These are phyloP conservation scores for Verticillium longisporum DNA, from an alignment of 2,329 filamentous ascomycete genomes.

Conservation along the genomic window DNA sequence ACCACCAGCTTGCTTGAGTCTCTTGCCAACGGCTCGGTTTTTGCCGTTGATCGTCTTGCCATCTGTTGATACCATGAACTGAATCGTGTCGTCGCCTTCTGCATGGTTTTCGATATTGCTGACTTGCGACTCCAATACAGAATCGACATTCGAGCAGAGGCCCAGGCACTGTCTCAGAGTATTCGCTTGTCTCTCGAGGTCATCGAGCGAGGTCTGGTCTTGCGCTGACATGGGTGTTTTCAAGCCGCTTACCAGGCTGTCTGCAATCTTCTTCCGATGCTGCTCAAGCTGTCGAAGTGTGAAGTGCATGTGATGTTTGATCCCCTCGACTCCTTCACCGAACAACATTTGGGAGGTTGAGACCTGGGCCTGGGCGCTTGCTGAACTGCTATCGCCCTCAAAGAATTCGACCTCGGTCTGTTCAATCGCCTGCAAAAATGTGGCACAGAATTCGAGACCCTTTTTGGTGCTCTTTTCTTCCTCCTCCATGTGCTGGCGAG, in stretches of 20 bases:
- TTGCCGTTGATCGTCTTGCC: conserved; percentile 12
- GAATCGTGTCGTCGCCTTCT: conserved; percentile 10
- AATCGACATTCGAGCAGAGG: neutral
- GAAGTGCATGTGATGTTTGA: neutral
- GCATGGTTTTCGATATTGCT: conserved; percentile 11
- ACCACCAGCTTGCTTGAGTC: conserved; percentile 10
- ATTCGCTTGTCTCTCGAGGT: neutral
- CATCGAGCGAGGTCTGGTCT: neutral
- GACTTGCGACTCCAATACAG: conserved; percentile 5
- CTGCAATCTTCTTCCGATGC: neutral
- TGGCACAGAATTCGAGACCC: neutral
- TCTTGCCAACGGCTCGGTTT: conserved; percentile 10
- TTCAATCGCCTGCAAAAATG: neutral
- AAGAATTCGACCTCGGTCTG: neutral
- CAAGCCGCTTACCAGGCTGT: neutral
- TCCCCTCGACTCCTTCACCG: neutral
- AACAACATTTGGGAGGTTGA: neutral
- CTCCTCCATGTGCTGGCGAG: neutral
- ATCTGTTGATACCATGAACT: conserved; percentile 12
- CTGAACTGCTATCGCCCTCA: neutral
- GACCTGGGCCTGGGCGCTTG: neutral
- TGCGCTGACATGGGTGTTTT: neutral
- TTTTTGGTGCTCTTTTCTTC: neutral
- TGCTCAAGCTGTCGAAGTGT: neutral
- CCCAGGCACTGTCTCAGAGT: neutral